Base-by-base conservation (phyloP, 2,329 filamentous ascomycete species). In the Exophiala mesophila region DNA sequence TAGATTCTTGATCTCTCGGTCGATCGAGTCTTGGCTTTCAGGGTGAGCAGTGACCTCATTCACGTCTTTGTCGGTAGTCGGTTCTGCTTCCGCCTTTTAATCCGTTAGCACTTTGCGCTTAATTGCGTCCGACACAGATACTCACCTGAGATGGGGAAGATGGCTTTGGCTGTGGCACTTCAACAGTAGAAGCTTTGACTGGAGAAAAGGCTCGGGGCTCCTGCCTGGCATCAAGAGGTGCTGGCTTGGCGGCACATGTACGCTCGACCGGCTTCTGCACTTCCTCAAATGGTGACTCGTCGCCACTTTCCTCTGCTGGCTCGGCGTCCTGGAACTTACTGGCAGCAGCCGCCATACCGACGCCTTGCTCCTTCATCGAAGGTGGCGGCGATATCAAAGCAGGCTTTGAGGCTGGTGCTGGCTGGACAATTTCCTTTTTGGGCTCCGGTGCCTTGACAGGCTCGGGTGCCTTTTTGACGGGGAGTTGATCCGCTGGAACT, bases 231-330 rank as follows among this genome's bases (percentile, higher is more conserved):
- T 53, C 45, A 18, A 44, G 16, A 9, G 30, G 39, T 15, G 43
- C 48, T 17, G 49, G 47, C 41, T 54, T 53, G 10, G 36, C 37
- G 9, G 52, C 49, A 21, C 41, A 41, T 20, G 30, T 47, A 33
- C 53, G 41, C 34, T 86, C 83, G 8, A 77, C 68, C 15, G 87
- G 85, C 60, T 87, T 88, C 21, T 83, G 65, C 21, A 92, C 76
- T 60, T 95, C 88, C 60, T 96, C 89, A 54, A 96, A 96, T 66
- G 83, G 87, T 1, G 86, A 90, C 19, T 77, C 74, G 44, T 86
- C 79, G 2, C 69, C 66, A 1, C 78, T 76, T n/a, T 77, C 77
- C 8, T 80, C 75, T 5, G 81, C 78, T 18, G 71, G 69, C 16
- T 76, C 73, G 36, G 83, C 72, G 61, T 94, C 88, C 55, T 88